phyloP scores from a whole-genome alignment of 495 filamentous ascomycete genomes.

The Xylaria palmicola region DNA sequence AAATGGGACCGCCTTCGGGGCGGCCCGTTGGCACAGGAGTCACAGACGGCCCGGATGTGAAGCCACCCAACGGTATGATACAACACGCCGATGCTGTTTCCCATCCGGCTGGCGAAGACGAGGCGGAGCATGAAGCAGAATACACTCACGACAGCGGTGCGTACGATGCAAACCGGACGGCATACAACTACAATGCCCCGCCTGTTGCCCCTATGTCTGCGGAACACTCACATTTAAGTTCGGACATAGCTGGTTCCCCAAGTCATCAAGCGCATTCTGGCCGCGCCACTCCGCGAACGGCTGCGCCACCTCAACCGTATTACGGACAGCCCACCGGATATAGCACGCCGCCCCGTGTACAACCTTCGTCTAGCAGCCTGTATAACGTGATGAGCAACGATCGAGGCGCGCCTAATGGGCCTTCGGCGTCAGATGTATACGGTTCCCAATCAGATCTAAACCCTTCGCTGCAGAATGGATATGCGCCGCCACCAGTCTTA shows the following conservation, averaged over 20 bases:
- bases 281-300: conserved; percentile 81
- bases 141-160: conserved; percentile 73
- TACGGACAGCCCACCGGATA: conserved; percentile 65
- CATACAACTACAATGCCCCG: conserved; percentile 71
- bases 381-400: conserved; percentile 92
- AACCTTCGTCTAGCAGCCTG: conserved; percentile 70
- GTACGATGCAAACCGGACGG: conserved; percentile 66
- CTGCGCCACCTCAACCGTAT: conserved; percentile 64
- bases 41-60: conserved; percentile 63
- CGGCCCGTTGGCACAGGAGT: conserved; percentile 55
- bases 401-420: conserved; percentile 68
- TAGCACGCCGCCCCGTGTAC: conserved; percentile 78
- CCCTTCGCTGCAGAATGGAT: conserved; percentile 59
- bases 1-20: conserved; percentile 85
- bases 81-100: conserved; percentile 56
- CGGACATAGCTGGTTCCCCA: conserved; percentile 84
- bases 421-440: conserved; percentile 63
- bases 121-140: conserved; percentile 72
- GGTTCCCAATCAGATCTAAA: conserved; percentile 58
- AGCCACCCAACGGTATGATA: conserved; percentile 63
- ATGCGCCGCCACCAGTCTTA: conserved; percentile 54
- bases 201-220: conserved; percentile 63
- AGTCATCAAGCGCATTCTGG: conserved; percentile 82
- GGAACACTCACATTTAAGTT: conserved; percentile 78
- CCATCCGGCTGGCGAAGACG: conserved; percentile 63